Evolutionary conservation across 352 stramenopile species (phyloP), one percentile per base, ranked within the genome.

Genomic region (Phytophthora megakarya): DNA sequence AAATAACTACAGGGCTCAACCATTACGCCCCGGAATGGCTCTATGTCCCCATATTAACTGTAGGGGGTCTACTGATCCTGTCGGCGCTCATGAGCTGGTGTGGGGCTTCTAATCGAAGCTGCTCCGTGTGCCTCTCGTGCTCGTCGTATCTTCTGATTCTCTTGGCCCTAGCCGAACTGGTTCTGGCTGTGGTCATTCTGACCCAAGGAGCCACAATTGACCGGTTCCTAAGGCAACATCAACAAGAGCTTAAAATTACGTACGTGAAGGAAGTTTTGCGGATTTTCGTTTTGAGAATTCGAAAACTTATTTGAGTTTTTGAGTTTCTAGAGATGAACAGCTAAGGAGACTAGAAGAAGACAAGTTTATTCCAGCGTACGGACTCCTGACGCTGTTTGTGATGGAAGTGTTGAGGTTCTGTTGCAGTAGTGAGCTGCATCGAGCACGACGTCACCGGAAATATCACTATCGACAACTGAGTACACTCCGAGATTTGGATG

Each of bases 391-490:
- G 0, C 65, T 92, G 10, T 89, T 90, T 47, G 59, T 48, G 21
- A 90, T 92, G 80, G 82, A 92, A 67, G 67, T 88, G 4, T 22
- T 89, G 35, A 74, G 82, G 46, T 88, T 88, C 44, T 89, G 82
- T 56, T 92, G 80, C 65, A 89, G 78, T 68, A 85, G 75, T 61
- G 72, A 80, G 39, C 60, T 84, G 19, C 64, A 75, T 44, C 81
- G 74, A 42, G 68, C 65, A 32, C 74, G 80, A 40, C 69, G 76
- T 38, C 60, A 78, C 44, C 72, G 72, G 52, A 86, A 86, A 65
- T 89, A 86, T 38, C 72, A 78, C 22, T 89, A 89, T 63, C 66
- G 49, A 38, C 79, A 84, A 35, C 72, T 94, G 11, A 72, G 61
- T 26, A 75, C 78, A 21, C 65, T 94, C 18, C 63, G 71, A 8